A percentile compares a stretch with the other conserved stretches of the same genome.
These are phyloP conservation scores for Adansonia grandidieri DNA, from an alignment of 441 rosid genomes.

Conservation along the genomic window DNA sequence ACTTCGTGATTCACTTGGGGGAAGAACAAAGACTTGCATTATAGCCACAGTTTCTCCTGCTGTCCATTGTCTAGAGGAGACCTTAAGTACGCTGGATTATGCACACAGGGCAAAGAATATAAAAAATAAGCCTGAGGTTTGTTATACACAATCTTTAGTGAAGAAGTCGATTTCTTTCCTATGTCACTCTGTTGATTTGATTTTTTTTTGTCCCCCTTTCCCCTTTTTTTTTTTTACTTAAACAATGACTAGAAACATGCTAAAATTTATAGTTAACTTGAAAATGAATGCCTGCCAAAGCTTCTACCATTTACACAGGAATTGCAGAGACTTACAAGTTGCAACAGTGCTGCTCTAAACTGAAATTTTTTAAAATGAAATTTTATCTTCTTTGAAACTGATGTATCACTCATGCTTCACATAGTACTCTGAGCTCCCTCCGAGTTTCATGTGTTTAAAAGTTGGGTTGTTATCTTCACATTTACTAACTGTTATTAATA, in stretches of 20 bases:
- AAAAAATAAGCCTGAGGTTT: slow-evolving; percentile 93
- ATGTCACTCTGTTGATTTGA: neutral
- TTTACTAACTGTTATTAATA: neutral
- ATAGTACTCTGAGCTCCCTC: neutral
- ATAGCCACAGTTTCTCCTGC: slow-evolving; percentile 99
- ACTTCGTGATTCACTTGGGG: slow-evolving; percentile 97
- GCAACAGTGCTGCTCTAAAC: neutral
- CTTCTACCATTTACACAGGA: slow-evolving; percentile 5
- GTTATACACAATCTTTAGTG: slow-evolving; percentile 19
- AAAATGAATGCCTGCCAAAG: neutral
- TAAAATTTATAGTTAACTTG: neutral
- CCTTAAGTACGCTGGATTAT: slow-evolving; percentile 92
- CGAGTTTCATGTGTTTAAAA: neutral
- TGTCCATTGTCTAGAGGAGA: slow-evolving; percentile 95
- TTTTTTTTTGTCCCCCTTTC: neutral
- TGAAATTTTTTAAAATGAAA: neutral
- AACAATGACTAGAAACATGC: neutral
- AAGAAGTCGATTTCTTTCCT: neutral
- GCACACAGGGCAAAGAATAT: slow-evolving; percentile 97
- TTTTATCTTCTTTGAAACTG: neutral
- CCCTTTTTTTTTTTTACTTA: neutral
- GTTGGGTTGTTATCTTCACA: neutral
- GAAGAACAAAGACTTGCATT: slow-evolving; percentile 97
- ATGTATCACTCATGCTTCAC: neutral
- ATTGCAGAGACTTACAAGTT: slow-evolving; percentile 9